Conservation (phyloP, 257 asterid species). For the Ilex aquifolium region DNA sequence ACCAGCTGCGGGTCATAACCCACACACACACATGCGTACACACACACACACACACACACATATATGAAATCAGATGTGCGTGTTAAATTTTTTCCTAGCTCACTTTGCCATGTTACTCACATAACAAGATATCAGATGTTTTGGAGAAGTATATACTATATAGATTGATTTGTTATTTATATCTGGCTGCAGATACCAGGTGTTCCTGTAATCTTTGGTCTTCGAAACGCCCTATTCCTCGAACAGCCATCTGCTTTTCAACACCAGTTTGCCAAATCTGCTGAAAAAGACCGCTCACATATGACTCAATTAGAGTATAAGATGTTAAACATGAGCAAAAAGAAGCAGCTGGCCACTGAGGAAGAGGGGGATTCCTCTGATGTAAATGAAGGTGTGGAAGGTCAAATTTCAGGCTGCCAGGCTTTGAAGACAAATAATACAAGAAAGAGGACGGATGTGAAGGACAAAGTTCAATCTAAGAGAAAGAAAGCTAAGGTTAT, state of each 20-base stretch:
- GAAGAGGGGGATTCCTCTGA: conserved; percentile 43
- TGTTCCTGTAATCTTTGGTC: conserved; percentile 72
- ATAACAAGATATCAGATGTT: too few relatives aligned
- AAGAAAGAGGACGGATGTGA: conserved; percentile 20
- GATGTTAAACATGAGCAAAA: conserved; percentile 38
- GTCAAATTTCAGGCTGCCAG: conserved; percentile 19
- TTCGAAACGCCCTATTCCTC: conserved; percentile 74
- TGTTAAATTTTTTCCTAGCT: too few relatives aligned
- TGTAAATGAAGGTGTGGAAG: conserved; percentile 31
- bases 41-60: too few relatives aligned
- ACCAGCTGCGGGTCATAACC: too few relatives aligned
- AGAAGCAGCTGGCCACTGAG: conserved; percentile 23
- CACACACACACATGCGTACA: too few relatives aligned
- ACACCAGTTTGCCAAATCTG: conserved; percentile 52
- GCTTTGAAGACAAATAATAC: conserved; percentile 10
- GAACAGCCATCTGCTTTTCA: conserved; percentile 78
- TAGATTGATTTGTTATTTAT: background rate
- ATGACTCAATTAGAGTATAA: conserved; percentile 60
- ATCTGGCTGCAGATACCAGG: conserved; percentile 66
- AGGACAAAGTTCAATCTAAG: conserved; percentile 41
- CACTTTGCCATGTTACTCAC: too few relatives aligned
- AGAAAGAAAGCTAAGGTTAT: conserved; percentile 52
- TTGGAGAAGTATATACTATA: background rate
- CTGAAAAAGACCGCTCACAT: conserved; percentile 72
- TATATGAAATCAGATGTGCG: too few relatives aligned